A percentile compares a stretch with the other conserved stretches of the same genome.
Evolutionary conservation across 768 basidiomycete genomes (phyloP).

Genomic region (Baorangia bicolor): DNA sequence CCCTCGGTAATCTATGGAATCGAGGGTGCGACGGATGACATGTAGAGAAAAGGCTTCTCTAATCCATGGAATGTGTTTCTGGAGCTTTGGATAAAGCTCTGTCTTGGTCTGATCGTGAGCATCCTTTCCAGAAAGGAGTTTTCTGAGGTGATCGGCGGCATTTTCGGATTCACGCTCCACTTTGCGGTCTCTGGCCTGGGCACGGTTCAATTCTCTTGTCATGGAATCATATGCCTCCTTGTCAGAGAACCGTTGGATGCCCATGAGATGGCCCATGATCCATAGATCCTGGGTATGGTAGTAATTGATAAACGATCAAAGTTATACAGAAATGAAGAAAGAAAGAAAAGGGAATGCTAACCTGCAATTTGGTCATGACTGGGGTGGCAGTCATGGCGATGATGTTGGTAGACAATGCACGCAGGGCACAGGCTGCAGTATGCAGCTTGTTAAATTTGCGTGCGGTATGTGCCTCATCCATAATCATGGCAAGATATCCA

Average conservation of each 20-base stretch:
- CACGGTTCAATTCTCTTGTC: not conserved
- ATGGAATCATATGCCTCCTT: not conserved
- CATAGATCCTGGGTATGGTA: conserved; percentile 2
- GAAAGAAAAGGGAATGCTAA: too few relatives aligned
- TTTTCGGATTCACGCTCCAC: not conserved
- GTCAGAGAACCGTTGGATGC: not conserved
- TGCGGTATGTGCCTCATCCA: conserved; percentile 1
- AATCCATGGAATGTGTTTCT: conserved; percentile 1
- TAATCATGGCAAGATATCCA: not conserved
- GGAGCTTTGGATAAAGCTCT: not conserved
- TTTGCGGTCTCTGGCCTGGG: not conserved
- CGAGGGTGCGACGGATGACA: conserved; percentile 3
- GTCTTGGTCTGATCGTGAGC: too few relatives aligned
- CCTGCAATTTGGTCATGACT: too few relatives aligned
- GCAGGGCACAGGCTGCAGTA: too few relatives aligned
- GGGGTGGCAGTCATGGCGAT: conserved; percentile 4
- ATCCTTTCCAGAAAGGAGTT: too few relatives aligned
- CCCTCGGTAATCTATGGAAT: not conserved
- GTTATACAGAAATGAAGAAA: too few relatives aligned
- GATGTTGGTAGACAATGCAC: not conserved
- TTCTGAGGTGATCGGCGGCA: not conserved
- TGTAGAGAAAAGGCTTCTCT: too few relatives aligned
- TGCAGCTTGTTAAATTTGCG: conserved; percentile 3
- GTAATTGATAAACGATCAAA: too few relatives aligned
- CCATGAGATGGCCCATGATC: not conserved